Percentiles rank a stretch among this genome's conserved stretches.
Conservation (phyloP, 2,329 filamentous ascomycete species). For the Aspergillus luchuensis region DNA sequence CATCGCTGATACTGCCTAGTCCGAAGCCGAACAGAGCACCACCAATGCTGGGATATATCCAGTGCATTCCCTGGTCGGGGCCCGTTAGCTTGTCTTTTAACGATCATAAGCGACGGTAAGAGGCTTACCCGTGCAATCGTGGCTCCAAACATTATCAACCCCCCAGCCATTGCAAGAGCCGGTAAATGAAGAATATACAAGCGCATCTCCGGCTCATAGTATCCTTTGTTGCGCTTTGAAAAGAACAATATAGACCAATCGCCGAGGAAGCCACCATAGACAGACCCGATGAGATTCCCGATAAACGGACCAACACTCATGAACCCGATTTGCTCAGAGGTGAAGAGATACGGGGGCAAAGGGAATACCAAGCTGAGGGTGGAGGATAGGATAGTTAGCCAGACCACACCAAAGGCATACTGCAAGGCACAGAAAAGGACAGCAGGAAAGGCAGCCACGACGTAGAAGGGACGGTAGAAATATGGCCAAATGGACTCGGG, state of each 20-base stretch:
- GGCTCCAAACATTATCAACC: conserved; percentile 47
- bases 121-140: conserved; percentile 39
- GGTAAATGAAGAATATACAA: conserved; percentile 40
- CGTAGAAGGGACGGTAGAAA: conserved; percentile 35
- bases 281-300: conserved; percentile 42
- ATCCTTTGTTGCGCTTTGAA: conserved; percentile 48
- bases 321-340: conserved; percentile 34
- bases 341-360: conserved; percentile 36
- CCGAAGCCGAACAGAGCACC: conserved; percentile 44
- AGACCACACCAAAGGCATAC: conserved; percentile 43
- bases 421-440: conserved; percentile 45
- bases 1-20: conserved; percentile 43
- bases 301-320: conserved; percentile 41
- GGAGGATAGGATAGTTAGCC: conserved; percentile 36
- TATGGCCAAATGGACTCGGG: conserved; percentile 33
- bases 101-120: background rate
- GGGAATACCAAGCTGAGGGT: conserved; percentile 42
- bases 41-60: conserved; percentile 44
- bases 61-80: conserved; percentile 44
- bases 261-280: conserved; percentile 45
- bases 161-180: conserved; percentile 45
- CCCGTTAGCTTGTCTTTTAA: background rate
- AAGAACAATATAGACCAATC: conserved; percentile 46
- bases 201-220: conserved; percentile 55
- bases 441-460: conserved; percentile 40